phyloP scores from a whole-genome alignment of 257 asterid species.

The Scutellaria baicalensis region DNA sequence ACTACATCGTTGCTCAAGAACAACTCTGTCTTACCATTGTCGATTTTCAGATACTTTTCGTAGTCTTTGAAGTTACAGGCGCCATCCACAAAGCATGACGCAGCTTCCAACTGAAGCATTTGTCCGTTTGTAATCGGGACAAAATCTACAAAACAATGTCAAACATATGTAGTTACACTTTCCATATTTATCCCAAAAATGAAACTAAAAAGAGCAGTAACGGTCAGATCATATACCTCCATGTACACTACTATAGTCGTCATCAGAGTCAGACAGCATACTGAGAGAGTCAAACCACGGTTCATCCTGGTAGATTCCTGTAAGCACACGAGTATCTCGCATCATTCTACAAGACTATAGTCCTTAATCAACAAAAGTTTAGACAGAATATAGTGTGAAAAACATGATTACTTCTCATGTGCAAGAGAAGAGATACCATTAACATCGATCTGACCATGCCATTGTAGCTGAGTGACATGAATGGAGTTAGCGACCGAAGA shows the following conservation, averaged over 20 bases:
- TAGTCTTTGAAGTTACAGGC: slow-evolving; percentile 45
- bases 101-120: slow-evolving; percentile 63
- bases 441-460: slow-evolving; percentile 67
- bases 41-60: slow-evolving; percentile 47
- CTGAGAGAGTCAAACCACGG: slow-evolving; percentile 79
- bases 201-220: background rate
- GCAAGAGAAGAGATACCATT: slow-evolving; percentile 33
- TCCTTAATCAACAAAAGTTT: background rate
- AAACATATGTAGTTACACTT: too few species aligned
- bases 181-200: too few species aligned
- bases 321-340: slow-evolving; percentile 1
- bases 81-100: slow-evolving; percentile 56
- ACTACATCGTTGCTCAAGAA: slow-evolving; percentile 32
- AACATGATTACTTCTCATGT: background rate
- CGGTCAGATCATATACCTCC: slow-evolving; percentile 31
- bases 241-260: slow-evolving; percentile 67
- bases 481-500: slow-evolving; percentile 63
- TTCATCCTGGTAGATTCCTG: slow-evolving; percentile 69
- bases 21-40: slow-evolving; percentile 32
- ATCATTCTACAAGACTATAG: background rate
- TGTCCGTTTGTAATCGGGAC: slow-evolving; percentile 58
- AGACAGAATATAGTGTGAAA: background rate
- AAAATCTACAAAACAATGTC: slow-evolving; percentile 34
- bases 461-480: slow-evolving; percentile 78
- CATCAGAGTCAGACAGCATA: slow-evolving; percentile 75